Evolutionary conservation across 495 filamentous ascomycete genomes (phyloP).

Genomic region (Rostrohypoxylon terebratum): DNA sequence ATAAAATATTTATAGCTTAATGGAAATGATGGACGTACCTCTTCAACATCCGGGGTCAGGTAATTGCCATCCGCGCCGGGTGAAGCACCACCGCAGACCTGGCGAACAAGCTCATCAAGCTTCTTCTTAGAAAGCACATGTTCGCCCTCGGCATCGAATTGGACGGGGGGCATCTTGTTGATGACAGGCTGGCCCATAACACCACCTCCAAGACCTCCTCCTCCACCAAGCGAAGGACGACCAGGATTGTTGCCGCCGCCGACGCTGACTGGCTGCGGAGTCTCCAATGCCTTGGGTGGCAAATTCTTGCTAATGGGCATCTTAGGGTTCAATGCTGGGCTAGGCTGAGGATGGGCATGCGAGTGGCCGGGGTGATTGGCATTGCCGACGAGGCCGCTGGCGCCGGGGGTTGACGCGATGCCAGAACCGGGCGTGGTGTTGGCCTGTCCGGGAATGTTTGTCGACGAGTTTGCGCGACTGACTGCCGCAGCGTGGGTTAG

Average conservation of each 20-base stretch:
- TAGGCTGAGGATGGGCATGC: slow-evolving; percentile 64
- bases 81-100: slow-evolving; percentile 85
- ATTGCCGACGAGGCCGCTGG: slow-evolving; percentile 43
- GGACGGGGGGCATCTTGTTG: slow-evolving; percentile 79
- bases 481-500: slow-evolving; percentile 62
- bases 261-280: slow-evolving; percentile 73
- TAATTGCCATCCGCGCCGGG: slow-evolving; percentile 74
- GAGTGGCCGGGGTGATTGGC: slow-evolving; percentile 64
- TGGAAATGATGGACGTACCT: slow-evolving; percentile 67
- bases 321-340: slow-evolving; percentile 60
- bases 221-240: slow-evolving; percentile 82
- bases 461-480: slow-evolving; percentile 56
- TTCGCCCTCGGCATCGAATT: slow-evolving; percentile 89
- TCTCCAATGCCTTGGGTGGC: slow-evolving; percentile 67
- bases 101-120: slow-evolving; percentile 91
- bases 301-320: slow-evolving; percentile 86
- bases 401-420: slow-evolving; percentile 46
- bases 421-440: slow-evolving; percentile 49
- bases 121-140: slow-evolving; percentile 94
- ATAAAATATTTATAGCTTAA: neutral
- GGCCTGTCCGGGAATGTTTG: slow-evolving; percentile 49
- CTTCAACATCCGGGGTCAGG: slow-evolving; percentile 91
- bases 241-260: slow-evolving; percentile 68
- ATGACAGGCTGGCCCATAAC: slow-evolving; percentile 89
- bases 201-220: slow-evolving; percentile 75